Conservation (phyloP, 2,329 filamentous ascomycete genomes). For the Colletotrichum sp. region DNA sequence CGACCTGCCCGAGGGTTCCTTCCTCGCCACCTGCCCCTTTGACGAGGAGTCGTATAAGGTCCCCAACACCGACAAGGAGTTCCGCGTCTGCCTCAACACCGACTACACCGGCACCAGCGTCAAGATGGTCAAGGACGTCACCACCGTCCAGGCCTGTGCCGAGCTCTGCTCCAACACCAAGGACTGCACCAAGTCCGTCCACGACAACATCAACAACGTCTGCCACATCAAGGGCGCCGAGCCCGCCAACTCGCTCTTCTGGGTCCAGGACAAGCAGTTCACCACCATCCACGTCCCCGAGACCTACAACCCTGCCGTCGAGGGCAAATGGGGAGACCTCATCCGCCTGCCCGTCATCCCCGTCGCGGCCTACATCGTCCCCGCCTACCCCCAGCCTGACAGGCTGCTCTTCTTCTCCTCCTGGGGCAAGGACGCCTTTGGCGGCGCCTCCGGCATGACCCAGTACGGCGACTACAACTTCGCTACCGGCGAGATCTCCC, state of each 20-base stretch:
- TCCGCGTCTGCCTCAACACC: constrained; percentile 15
- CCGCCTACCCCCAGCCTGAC: constrained; percentile 25
- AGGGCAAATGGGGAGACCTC: constrained; percentile 28
- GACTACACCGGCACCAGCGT: constrained; percentile 15
- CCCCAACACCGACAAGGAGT: background rate
- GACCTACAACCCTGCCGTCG: constrained; percentile 18
- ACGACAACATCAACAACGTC: constrained; percentile 23
- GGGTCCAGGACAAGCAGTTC: constrained; percentile 23
- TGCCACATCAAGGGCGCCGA: constrained; percentile 23
- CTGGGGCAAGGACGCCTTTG: constrained; percentile 27
- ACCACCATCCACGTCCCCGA: constrained; percentile 28
- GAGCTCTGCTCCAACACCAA: constrained; percentile 18
- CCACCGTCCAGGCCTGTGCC: constrained; percentile 17
- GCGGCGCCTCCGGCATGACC: constrained; percentile 22
- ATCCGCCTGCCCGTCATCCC: constrained; percentile 29
- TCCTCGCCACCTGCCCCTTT: constrained; percentile 14
- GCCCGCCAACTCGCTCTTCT: constrained; percentile 14
- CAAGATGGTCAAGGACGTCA: constrained; percentile 5
- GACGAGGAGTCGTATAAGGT: constrained; percentile 6
- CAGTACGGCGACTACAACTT: constrained; percentile 28
- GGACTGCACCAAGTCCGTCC: constrained; percentile 21
- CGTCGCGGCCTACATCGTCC: constrained; percentile 31
- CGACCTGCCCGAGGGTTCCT: constrained; percentile 11
- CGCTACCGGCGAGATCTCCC: constrained; percentile 29
- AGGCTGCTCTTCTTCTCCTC: constrained; percentile 28